Conservation (phyloP, 768 basidiomycete genomes). For the Auriscalpium microsporum region DNA sequence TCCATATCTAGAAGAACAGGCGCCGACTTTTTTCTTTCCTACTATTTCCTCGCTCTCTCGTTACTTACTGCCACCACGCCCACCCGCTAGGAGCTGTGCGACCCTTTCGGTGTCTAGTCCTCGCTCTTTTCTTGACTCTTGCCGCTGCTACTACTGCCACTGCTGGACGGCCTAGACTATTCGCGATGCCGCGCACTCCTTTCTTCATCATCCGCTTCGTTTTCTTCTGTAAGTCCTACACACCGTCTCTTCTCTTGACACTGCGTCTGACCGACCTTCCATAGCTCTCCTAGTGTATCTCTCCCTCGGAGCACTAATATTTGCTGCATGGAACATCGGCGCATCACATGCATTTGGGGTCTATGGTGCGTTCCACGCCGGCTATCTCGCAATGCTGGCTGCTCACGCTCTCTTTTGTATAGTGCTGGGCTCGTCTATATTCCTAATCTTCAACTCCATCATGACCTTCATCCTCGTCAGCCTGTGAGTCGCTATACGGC, state of each 20-base stretch:
- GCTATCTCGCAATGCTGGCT: slow-evolving; percentile 11
- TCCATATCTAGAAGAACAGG: background rate
- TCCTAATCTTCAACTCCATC: slow-evolving; percentile 39
- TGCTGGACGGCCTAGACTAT: background rate
- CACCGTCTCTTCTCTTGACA: background rate
- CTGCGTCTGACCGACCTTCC: background rate
- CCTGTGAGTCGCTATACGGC: background rate
- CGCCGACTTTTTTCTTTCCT: background rate
- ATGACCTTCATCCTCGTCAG: background rate
- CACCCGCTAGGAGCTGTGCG: background rate
- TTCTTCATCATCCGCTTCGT: slow-evolving; percentile 51
- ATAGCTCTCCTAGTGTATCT: slow-evolving; percentile 35
- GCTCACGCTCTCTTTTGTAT: background rate
- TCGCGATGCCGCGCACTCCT: slow-evolving; percentile 32
- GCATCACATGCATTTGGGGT: background rate
- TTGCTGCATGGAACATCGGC: slow-evolving; percentile 2
- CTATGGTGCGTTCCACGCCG: background rate
- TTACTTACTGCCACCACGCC: background rate
- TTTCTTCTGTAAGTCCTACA: slow-evolving; percentile 25
- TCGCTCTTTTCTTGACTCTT: too few relatives aligned
- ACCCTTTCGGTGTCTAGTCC: too few relatives aligned
- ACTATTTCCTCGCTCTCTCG: background rate
- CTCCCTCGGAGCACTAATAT: background rate
- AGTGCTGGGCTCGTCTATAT: slow-evolving; percentile 17
- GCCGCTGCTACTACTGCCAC: background rate